Percentiles rank a stretch among this genome's conserved stretches.
Conservation (phyloP, 2,329 filamentous ascomycete genomes). For the Neoarthrinium moseri region DNA sequence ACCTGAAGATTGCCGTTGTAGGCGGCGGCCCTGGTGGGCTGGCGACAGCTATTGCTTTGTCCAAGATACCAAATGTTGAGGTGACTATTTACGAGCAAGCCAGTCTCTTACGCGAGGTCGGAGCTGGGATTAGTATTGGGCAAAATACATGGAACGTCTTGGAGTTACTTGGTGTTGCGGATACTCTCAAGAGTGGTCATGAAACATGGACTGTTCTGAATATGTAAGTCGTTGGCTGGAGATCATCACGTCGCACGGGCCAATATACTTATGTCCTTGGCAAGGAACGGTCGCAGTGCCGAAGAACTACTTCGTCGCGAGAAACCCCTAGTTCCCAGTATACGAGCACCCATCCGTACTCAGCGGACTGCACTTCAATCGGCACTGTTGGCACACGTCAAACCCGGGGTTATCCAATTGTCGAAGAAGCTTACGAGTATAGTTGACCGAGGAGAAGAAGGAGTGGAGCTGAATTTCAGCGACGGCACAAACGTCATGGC, state of each 20-base stretch:
- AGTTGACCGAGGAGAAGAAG: slow-evolving; percentile 32
- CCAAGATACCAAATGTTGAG: slow-evolving; percentile 36
- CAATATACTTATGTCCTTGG: too few relatives aligned
- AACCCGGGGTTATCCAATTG: slow-evolving; percentile 39
- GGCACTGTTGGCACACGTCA: slow-evolving; percentile 45
- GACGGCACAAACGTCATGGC: slow-evolving; percentile 38
- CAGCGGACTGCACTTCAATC: slow-evolving; percentile 42
- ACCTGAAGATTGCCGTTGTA: slow-evolving; percentile 21
- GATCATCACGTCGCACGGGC: too few relatives aligned
- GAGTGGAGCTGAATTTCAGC: slow-evolving; percentile 41
- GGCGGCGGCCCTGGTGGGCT: slow-evolving; percentile 27
- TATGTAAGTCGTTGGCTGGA: slow-evolving; percentile 18
- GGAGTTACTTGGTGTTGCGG: slow-evolving; percentile 41
- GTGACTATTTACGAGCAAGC: slow-evolving; percentile 45
- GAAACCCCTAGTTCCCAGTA: slow-evolving; percentile 12
- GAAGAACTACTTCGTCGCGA: slow-evolving; percentile 23
- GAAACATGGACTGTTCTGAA: slow-evolving; percentile 22
- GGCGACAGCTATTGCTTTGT: slow-evolving; percentile 43
- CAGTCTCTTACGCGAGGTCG: slow-evolving; percentile 41
- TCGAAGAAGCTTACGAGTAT: slow-evolving; percentile 41
- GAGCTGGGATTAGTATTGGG: slow-evolving; percentile 45
- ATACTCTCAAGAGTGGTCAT: slow-evolving; percentile 24
- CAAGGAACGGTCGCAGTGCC: slow-evolving; percentile 26
- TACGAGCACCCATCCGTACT: slow-evolving; percentile 18
- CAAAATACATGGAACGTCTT: slow-evolving; percentile 47